A percentile compares a stretch with the other conserved stretches of the same genome.
These are phyloP conservation scores for Thymus quinquecostatus DNA, from an alignment of 257 asterid genomes.

Conservation along the genomic window DNA sequence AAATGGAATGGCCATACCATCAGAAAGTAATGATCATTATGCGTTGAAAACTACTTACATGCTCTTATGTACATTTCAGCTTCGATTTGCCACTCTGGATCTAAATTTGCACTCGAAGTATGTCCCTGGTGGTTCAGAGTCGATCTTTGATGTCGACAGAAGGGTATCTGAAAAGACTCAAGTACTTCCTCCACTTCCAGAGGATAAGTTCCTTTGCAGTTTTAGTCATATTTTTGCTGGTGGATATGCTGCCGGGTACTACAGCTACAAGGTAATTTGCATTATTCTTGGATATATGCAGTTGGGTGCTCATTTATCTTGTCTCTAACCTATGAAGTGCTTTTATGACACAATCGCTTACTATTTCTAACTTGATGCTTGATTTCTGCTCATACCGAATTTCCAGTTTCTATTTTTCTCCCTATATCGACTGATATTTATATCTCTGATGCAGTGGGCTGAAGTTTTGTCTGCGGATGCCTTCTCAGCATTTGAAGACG, in stretches of 20 bases:
- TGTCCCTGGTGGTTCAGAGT: conserved; percentile 82
- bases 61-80: conserved; percentile 53
- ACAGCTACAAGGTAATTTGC: conserved; percentile 86
- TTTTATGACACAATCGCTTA: conserved; percentile 5
- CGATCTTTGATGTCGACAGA: conserved; percentile 78
- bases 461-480: conserved; percentile 99
- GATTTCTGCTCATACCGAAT: conserved; percentile 6
- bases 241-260: conserved; percentile 99
- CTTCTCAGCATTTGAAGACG: conserved; percentile 97
- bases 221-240: conserved; percentile 96
- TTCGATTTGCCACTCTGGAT: conserved; percentile 79
- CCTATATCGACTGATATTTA: conserved; percentile 29
- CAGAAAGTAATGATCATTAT: too few species aligned
- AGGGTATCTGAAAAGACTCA: conserved; percentile 76
- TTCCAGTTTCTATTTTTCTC: conserved; percentile 14
- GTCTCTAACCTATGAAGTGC: not conserved
- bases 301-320: conserved; percentile 14
- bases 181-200: conserved; percentile 84
- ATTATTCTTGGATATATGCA: conserved; percentile 18
- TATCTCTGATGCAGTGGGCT: conserved; percentile 81
- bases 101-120: conserved; percentile 85
- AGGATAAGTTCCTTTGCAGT: conserved; percentile 86
- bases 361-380: not conserved
- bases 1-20: too few species aligned
- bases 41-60: not conserved